Base-by-base conservation (phyloP, 2,329 filamentous ascomycete genomes). In the Diaporthe vaccinii region DNA sequence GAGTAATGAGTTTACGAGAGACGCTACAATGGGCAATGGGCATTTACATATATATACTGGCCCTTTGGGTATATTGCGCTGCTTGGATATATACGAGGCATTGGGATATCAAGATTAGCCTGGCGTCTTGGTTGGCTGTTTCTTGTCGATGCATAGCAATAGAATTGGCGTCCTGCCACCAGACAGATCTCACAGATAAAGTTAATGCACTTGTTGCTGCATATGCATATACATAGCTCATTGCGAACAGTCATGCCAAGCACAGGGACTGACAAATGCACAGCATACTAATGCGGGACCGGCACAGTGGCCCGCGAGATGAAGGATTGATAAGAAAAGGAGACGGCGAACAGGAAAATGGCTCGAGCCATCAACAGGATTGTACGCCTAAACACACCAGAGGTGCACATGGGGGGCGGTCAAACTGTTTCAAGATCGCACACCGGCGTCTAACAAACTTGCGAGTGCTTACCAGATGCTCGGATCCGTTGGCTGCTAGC, bases 31-130 rank as follows among this genome's bases (percentile, higher is more conserved):
- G 59, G 28, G 58, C 41, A 14, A 49, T 46, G 44, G 58, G n/a
- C 12, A 36, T 36, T 8, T 25, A 7, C 39, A 44, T 20, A 44
- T 65, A 57, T 17, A 57, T 22, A 46, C 28, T 14, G 58, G 25
- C 7, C n/a, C 20, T 51, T 73, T 28, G 59, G 51, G 25, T 46
- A 55, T 55, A 44, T 49, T 55, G 39, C 31, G 39, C 65, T 67
- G 59, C 70, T 36, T 73, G 36, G 65, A n/a, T 46, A 53, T 44
- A 25, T 34, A 62, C 20, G 41, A 53, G 46, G 65, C 73, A 74
- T 72, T 49, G 34, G 36, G 46, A 58, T 49, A 65, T 34, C 36
- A 58, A 28, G 46, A 72, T 49, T 67, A 72, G 73, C 73, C 67
- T 57, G 73, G 73, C 57, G 73, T 75, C 49, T 7, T 14, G 73